Conservation (phyloP, 352 stramenopile genomes). For the Hyaloperonospora brassicae region DNA sequence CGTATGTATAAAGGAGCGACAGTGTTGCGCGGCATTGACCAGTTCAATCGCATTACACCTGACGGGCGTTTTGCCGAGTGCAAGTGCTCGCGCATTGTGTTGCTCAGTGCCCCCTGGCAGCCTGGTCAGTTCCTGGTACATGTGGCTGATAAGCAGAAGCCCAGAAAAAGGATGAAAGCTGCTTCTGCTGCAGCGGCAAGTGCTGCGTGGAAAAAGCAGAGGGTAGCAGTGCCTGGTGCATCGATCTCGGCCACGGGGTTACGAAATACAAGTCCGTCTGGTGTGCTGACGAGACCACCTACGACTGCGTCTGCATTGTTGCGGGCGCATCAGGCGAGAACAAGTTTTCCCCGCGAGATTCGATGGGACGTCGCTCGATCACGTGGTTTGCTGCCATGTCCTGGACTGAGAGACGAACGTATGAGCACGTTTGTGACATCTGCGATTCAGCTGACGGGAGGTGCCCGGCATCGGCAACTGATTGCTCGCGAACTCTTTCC, state of each 20-base stretch:
- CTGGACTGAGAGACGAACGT: slow-evolving; percentile 50
- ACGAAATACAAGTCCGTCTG: slow-evolving; percentile 6
- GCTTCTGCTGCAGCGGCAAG: slow-evolving; percentile 1
- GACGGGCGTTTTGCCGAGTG: slow-evolving; percentile 66
- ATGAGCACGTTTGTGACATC: slow-evolving; percentile 46
- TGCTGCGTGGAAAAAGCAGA: slow-evolving; percentile 19
- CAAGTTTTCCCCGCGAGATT: slow-evolving; percentile 46
- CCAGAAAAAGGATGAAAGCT: slow-evolving; percentile 23
- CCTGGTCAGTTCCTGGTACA: slow-evolving; percentile 55
- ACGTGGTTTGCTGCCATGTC: slow-evolving; percentile 45
- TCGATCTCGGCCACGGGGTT: background rate
- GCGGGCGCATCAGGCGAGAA: slow-evolving; percentile 28
- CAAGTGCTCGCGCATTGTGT: slow-evolving; percentile 50
- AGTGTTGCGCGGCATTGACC: slow-evolving; percentile 27
- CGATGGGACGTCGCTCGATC: slow-evolving; percentile 43
- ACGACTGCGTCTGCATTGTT: slow-evolving; percentile 12
- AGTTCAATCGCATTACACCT: slow-evolving; percentile 55
- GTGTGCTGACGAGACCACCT: slow-evolving; percentile 11
- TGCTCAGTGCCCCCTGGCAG: slow-evolving; percentile 44
- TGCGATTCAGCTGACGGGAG: slow-evolving; percentile 56
- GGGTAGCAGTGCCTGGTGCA: background rate
- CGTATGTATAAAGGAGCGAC: slow-evolving; percentile 29
- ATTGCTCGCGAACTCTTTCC: slow-evolving; percentile 70
- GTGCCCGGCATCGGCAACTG: slow-evolving; percentile 47
- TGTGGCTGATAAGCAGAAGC: slow-evolving; percentile 43